phyloP scores from a whole-genome alignment of 2,329 filamentous ascomycete species.

The Ceratocystis variospora region DNA sequence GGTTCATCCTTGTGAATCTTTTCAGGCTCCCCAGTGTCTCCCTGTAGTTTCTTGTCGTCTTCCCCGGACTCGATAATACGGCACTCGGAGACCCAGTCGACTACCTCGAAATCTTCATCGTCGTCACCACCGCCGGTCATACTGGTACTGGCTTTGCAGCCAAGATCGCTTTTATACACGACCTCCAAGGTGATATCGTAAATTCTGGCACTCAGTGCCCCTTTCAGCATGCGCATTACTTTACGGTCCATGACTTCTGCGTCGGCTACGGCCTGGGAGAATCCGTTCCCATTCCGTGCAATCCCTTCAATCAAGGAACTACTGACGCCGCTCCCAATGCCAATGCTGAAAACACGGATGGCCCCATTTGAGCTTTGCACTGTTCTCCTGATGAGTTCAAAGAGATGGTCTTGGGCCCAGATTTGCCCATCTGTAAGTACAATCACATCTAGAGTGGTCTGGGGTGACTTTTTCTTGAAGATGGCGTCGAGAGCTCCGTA shows the following conservation, averaged over 20 bases:
- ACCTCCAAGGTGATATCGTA: constrained; percentile 50
- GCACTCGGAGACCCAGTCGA: constrained; percentile 43
- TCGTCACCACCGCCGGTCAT: constrained; percentile 7
- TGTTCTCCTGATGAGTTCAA: constrained; percentile 33
- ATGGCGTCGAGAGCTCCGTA: constrained; percentile 32
- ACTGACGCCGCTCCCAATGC: constrained; percentile 38
- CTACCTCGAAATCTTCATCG: constrained; percentile 46
- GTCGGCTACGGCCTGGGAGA: constrained; percentile 46
- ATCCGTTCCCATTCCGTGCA: constrained; percentile 41
- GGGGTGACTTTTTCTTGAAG: constrained; percentile 31
- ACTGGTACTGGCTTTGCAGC: background rate
- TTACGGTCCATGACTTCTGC: constrained; percentile 55
- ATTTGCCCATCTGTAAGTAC: constrained; percentile 44
- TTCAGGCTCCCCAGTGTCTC: constrained; percentile 17
- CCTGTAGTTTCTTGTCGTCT: constrained; percentile 6
- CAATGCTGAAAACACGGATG: constrained; percentile 41
- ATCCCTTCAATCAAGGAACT: constrained; percentile 42
- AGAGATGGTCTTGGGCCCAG: constrained; percentile 33
- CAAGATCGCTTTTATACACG: constrained; percentile 33
- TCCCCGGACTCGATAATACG: constrained; percentile 29
- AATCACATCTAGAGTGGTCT: constrained; percentile 40
- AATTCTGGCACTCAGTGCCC: constrained; percentile 51
- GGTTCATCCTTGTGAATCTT: constrained; percentile 21
- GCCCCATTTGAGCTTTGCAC: constrained; percentile 30
- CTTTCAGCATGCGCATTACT: constrained; percentile 61